Percentiles rank a stretch among this genome's conserved stretches.
phyloP scores from a whole-genome alignment of 345 rosid genomes.

The Euphorbia lathyris region DNA sequence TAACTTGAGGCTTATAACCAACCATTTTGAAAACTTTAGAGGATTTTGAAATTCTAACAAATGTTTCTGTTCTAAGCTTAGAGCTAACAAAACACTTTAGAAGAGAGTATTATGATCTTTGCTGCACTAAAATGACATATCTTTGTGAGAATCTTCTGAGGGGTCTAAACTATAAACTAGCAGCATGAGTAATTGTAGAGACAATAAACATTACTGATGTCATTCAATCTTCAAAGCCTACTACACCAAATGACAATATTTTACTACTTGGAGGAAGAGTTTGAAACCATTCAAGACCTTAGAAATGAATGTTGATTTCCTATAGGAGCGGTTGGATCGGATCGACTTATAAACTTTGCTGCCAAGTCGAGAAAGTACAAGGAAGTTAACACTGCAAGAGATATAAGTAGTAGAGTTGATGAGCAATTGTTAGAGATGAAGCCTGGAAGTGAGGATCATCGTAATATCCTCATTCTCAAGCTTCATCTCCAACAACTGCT shows the following conservation, averaged over 20 bases:
- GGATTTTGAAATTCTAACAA: slow-evolving; percentile 30
- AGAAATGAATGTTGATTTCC: slow-evolving; percentile 40
- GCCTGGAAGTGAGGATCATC: background rate
- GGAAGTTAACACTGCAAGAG: slow-evolving; percentile 23
- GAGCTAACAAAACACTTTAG: slow-evolving; percentile 31
- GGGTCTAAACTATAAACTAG: slow-evolving; percentile 33
- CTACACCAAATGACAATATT: slow-evolving; percentile 16
- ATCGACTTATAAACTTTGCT: slow-evolving; percentile 24
- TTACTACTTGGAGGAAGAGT: slow-evolving; percentile 32
- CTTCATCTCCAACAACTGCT: too few relatives aligned
- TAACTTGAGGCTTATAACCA: too few relatives aligned
- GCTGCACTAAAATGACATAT: slow-evolving; percentile 33
- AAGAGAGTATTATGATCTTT: slow-evolving; percentile 43
- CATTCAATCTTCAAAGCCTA: slow-evolving; percentile 35
- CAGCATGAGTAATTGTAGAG: slow-evolving; percentile 28
- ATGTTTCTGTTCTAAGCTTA: slow-evolving; percentile 34
- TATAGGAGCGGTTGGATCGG: slow-evolving; percentile 25
- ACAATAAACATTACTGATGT: slow-evolving; percentile 38
- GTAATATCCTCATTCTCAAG: too few relatives aligned
- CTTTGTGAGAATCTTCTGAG: slow-evolving; percentile 34
- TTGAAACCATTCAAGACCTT: slow-evolving; percentile 27
- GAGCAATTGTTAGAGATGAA: slow-evolving; percentile 13
- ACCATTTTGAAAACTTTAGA: slow-evolving; percentile 37
- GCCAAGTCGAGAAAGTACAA: slow-evolving; percentile 18
- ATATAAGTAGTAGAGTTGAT: too few relatives aligned